A percentile compares a stretch with the other conserved stretches of the same genome.
These are phyloP conservation scores for Boletus reticuloceps DNA, from an alignment of 768 basidiomycete genomes.

Conservation along the genomic window DNA sequence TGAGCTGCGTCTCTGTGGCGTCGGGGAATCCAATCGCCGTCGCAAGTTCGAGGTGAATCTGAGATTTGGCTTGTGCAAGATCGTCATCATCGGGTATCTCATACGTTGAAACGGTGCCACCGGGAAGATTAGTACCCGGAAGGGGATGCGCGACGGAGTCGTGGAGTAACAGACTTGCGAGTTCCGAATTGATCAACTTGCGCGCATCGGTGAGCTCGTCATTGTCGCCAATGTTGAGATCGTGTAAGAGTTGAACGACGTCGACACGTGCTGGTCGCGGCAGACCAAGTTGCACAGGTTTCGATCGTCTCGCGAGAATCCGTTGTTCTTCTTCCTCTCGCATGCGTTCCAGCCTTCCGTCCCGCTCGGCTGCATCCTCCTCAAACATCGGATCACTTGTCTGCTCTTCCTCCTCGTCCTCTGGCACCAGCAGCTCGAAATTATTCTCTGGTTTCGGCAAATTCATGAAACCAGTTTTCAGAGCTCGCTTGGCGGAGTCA, in stretches of 20 bases:
- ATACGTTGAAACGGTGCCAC: slow-evolving; percentile 67
- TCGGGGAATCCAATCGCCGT: slow-evolving; percentile 79
- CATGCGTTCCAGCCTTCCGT: slow-evolving; percentile 63
- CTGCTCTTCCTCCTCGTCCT: slow-evolving; percentile 66
- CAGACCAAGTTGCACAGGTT: slow-evolving; percentile 75
- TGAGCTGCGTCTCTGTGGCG: slow-evolving; percentile 75
- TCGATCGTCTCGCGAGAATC: slow-evolving; percentile 78
- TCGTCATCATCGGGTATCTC: slow-evolving; percentile 75
- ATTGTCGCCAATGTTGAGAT: slow-evolving; percentile 52
- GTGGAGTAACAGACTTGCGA: slow-evolving; percentile 77
- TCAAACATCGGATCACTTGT: slow-evolving; percentile 34
- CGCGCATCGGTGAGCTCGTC: slow-evolving; percentile 50
- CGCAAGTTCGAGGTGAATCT: slow-evolving; percentile 81
- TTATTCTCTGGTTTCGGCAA: slow-evolving; percentile 96
- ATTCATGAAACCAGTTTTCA: slow-evolving; percentile 77
- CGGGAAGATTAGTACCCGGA: slow-evolving; percentile 80
- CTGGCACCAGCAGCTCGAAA: slow-evolving; percentile 90
- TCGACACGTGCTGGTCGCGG: slow-evolving; percentile 88
- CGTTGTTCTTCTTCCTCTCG: slow-evolving; percentile 77
- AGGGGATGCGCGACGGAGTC: slow-evolving; percentile 86
- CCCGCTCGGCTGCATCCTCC: slow-evolving; percentile 93
- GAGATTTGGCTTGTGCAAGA: slow-evolving; percentile 63
- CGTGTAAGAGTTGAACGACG: slow-evolving; percentile 56
- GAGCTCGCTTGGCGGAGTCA: slow-evolving; percentile 66
- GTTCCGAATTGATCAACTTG: slow-evolving; percentile 70